These are phyloP conservation scores for Lactarius hengduanensis DNA, from an alignment of 768 basidiomycete species.

Conservation along the genomic window DNA sequence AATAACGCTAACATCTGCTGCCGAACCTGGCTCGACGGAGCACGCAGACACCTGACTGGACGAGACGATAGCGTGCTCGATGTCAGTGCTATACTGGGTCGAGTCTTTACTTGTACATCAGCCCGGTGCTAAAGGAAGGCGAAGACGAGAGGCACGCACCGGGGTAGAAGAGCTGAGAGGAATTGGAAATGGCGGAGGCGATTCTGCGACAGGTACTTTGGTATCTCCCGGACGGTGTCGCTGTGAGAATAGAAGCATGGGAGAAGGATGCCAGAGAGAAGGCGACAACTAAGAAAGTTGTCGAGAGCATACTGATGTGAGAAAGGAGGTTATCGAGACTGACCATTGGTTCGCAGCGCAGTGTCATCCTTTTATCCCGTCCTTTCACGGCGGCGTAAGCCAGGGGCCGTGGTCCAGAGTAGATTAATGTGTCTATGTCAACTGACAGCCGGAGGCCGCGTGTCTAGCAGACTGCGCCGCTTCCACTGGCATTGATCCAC, in stretches of 20 bases:
- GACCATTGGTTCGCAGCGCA: not conserved
- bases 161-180: not conserved
- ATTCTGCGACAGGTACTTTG: not conserved
- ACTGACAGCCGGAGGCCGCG: not conserved
- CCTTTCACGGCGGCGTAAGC: not conserved
- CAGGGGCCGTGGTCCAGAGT: not conserved
- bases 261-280: not conserved
- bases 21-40: slow-evolving; percentile 29
- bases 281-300: not conserved
- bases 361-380: not conserved
- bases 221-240: not conserved
- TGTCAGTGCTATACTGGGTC: not conserved
- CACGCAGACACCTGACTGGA: slow-evolving; percentile 2
- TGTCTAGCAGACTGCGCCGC: not conserved
- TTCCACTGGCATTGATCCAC: not conserved
- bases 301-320: not conserved
- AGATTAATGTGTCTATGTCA: not conserved
- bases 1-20: slow-evolving; percentile 25
- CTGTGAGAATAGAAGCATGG: not conserved
- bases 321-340: not conserved
- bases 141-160: not conserved
- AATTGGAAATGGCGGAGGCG: not conserved
- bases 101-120: not conserved
- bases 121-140: not conserved
- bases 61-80: no score